Evolutionary conservation across 805 yeast species (phyloP), one percentile per base, ranked within the genome.

Genomic region (Lipomyces japonicus): DNA sequence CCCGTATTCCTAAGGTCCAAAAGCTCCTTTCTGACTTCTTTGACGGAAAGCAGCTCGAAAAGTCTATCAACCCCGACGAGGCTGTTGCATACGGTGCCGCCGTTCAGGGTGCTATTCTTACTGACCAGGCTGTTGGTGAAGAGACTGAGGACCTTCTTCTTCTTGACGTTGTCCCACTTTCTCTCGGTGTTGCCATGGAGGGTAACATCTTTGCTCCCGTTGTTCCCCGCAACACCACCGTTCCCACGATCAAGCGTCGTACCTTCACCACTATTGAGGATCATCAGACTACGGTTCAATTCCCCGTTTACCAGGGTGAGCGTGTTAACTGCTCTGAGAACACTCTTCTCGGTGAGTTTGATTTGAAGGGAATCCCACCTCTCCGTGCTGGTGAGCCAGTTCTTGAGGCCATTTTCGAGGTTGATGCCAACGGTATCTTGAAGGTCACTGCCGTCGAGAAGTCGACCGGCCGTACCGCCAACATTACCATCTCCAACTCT

Each of bases 1-100:
- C 97, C 74, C 88, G 97, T 84, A 90, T 90, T 76, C 97, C 97
- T 80, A 90, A 88, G 84, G 85, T 90, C 71, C 96, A 90, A 77
- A 87, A 86, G 75, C 78, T 89, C 73, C 83, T 89, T 61, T 83
- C 95, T 59, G 96, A 89, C 76, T 89, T 80, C 86, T 89, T 89
- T 67, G 93, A 88, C 68, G 97, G 97, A 74, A 90, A 90, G 80
- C 90, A 87, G 75, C 86, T 88, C 72, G 93, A 87, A 77, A 90
- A 87, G 79, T 84, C 95, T 63, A 90, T 89, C 75, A 89, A 89
- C 89, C 97, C 97, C 63, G 97, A 89, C 79, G 97, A 89, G 80
- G 97, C 97, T 70, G 97, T 89, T 73, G 97, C 96, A 68, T 88
- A 88, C 80, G 97, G 97, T 84, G 97, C 97, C 68, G 97, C 97